A percentile compares a stretch with the other conserved stretches of the same genome.
Conservation (phyloP, 1,284 basidiomycete species). For the Sanghuangporus sanghuang region DNA sequence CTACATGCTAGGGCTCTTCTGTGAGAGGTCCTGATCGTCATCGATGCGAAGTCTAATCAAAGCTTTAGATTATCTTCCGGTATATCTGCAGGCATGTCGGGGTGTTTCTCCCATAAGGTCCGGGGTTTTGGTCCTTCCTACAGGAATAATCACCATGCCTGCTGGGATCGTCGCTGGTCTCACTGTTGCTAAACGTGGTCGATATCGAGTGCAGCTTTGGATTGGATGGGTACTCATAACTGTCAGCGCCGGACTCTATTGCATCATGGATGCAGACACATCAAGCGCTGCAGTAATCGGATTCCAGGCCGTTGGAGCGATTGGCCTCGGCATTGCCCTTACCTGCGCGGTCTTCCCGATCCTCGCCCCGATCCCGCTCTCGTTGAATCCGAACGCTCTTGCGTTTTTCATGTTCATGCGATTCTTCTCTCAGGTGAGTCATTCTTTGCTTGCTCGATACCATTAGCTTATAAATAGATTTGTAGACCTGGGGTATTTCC, state of each 20-base stretch:
- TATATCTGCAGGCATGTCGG: slow-evolving; percentile 44
- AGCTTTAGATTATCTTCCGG: slow-evolving; percentile 28
- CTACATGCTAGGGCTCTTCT: slow-evolving; percentile 18
- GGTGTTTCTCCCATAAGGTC: slow-evolving; percentile 36
- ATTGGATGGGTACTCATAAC: slow-evolving; percentile 34
- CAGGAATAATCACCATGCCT: slow-evolving; percentile 28
- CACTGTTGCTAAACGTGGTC: slow-evolving; percentile 25
- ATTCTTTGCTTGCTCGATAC: too few species aligned
- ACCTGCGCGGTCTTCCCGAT: slow-evolving; percentile 27
- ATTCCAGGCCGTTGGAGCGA: slow-evolving; percentile 27
- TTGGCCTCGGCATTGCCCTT: slow-evolving; percentile 30
- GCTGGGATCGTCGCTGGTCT: slow-evolving; percentile 28
- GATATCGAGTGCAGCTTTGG: slow-evolving; percentile 33
- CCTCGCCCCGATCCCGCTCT: slow-evolving; percentile 31
- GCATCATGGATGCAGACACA: slow-evolving; percentile 31
- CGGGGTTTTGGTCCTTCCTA: slow-evolving; percentile 36
- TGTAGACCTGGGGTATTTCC: slow-evolving; percentile 33
- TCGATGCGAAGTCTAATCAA: background rate
- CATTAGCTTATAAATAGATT: background rate
- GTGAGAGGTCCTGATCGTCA: slow-evolving; percentile 9
- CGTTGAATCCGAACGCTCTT: slow-evolving; percentile 29
- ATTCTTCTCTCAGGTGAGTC: slow-evolving; percentile 17
- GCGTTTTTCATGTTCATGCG: slow-evolving; percentile 30
- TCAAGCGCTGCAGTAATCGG: slow-evolving; percentile 26
- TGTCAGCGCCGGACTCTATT: slow-evolving; percentile 33